Base-by-base conservation (phyloP, 176 grass and related monocot species). In the Canna indica region DNA sequence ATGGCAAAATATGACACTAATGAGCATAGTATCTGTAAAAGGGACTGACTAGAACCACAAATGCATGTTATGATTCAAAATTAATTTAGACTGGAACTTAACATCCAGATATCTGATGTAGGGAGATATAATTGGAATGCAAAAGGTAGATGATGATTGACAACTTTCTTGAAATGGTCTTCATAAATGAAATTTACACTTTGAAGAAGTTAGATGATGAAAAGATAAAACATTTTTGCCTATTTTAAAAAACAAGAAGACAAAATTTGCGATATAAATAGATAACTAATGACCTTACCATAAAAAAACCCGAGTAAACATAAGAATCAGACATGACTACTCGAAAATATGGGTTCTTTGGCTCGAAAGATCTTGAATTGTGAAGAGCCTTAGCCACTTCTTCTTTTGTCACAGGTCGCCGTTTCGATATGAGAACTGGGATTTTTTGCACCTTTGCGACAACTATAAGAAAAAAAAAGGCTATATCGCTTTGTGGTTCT, bases 281-380 rank as follows among this genome's bases (percentile, higher is more conserved):
- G 22, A 29, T 48, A 18, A 63, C 27, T 14, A 12, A 17, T 33
- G 38, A 67, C 32, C 71, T 81, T 93, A 93, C 94, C 94, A 99
- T 67, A 66, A 85, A 90, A 87, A 93, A 88, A 52, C 82, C 80
- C 29, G 59, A 64, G 77, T 99, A 93, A 48, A 93, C 89, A 85
- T 93, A 83, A 47, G 84, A 99, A 10, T 81, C 90, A 76, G 74
- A 80, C 94, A 90, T 99, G 77, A 71, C 77, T 61, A 85, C 78
- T 48, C 75, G 29, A 1, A 71, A 11, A 46, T 73, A 90, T 73
- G 86, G 86, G 67, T 93, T 71, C 26, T 85, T 81, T 60, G 89
- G 93, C 76, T 79, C 78, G 77, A 99, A 93, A 30, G 61, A 57
- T 58, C 77, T 88, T 46, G 86, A 86, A 75, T 29, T 85, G 64